Conservation (phyloP, 257 asterid genomes). For the Galeopsis tetrahit region DNA sequence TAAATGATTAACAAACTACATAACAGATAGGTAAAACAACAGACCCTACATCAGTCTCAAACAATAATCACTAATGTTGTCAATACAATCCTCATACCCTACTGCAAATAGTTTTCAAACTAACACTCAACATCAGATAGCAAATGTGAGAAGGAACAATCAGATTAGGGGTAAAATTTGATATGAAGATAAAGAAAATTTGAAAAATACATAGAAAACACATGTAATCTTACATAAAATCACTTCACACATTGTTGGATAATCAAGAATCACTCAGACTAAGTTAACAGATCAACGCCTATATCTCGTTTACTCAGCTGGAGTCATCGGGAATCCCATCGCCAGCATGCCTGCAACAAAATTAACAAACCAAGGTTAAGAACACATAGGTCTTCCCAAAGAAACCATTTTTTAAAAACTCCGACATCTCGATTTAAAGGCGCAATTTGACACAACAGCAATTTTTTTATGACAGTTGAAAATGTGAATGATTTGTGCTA, state of each 20-base stretch:
- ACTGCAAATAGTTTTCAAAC: slow-evolving; percentile 16
- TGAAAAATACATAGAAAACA: slow-evolving; percentile 35
- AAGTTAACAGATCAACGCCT: slow-evolving; percentile 35
- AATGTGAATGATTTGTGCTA: background rate
- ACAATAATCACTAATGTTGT: slow-evolving; percentile 33
- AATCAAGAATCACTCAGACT: slow-evolving; percentile 33
- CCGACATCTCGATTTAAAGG: background rate
- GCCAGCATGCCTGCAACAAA: slow-evolving; percentile 68
- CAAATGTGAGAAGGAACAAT: background rate
- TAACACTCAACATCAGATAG: slow-evolving; percentile 3
- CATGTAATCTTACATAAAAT: slow-evolving; percentile 39
- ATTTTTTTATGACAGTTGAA: background rate
- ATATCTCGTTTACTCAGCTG: slow-evolving; percentile 55
- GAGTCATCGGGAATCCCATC: slow-evolving; percentile 65
- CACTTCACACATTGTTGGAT: slow-evolving; percentile 33
- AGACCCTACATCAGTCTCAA: slow-evolving; percentile 27
- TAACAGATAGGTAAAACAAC: background rate
- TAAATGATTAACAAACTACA: background rate
- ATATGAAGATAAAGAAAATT: slow-evolving; percentile 27
- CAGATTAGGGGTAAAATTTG: background rate
- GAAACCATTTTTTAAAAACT: background rate
- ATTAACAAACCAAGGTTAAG: slow-evolving; percentile 8
- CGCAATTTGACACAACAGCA: background rate
- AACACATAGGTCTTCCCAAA: background rate
- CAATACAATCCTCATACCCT: slow-evolving; percentile 41